Conservation (phyloP, 2,329 filamentous ascomycete species). For the Hypoxylon sp. region DNA sequence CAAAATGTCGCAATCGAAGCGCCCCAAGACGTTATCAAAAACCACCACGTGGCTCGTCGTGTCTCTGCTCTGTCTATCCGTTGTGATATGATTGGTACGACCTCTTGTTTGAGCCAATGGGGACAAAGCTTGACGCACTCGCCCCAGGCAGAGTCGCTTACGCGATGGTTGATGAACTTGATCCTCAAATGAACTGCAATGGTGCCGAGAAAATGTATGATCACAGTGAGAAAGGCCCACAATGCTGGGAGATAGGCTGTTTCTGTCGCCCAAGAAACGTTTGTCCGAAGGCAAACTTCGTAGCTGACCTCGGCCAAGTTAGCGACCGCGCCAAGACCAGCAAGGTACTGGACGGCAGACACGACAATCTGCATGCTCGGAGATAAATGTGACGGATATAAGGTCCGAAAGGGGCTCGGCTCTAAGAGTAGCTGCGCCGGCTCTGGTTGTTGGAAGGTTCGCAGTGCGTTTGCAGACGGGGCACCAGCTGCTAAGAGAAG, state of each 20-base stretch:
- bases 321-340: background rate
- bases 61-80: background rate
- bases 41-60: background rate
- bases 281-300: background rate
- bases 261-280: background rate
- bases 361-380: background rate
- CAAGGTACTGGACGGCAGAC: background rate
- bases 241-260: background rate
- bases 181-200: background rate
- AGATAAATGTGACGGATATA: background rate
- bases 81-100: background rate
- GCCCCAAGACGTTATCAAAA: background rate
- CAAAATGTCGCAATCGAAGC: conserved; percentile 1
- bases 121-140: background rate
- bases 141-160: background rate
- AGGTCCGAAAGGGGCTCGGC: background rate
- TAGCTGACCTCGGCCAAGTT: background rate
- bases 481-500: background rate
- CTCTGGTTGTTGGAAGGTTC: background rate
- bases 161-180: background rate
- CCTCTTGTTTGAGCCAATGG: background rate
- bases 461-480: background rate
- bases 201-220: background rate
- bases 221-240: background rate
- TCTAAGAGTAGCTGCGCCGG: background rate